phyloP scores from a whole-genome alignment of 2,329 filamentous ascomycete species.

The Helminthosporium solani region DNA sequence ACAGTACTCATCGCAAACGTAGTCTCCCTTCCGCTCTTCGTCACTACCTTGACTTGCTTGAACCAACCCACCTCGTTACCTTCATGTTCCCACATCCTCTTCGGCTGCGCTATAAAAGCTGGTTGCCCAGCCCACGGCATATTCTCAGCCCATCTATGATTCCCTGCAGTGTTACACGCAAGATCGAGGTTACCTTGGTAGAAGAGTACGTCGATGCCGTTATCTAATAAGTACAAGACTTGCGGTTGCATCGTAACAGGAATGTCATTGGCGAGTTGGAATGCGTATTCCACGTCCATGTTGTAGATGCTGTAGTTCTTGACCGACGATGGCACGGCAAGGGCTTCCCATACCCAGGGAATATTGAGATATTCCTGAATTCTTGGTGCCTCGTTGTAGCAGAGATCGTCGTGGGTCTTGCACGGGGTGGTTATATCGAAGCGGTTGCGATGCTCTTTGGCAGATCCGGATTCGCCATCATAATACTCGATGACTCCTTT shows the following conservation, averaged over 20 bases:
- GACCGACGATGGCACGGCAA: conserved; percentile 35
- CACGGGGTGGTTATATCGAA: conserved; percentile 48
- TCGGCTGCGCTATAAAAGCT: conserved; percentile 41
- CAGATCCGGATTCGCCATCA: conserved; percentile 43
- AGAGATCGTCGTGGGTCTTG: conserved; percentile 39
- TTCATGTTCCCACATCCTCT: conserved; percentile 26
- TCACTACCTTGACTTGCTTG: conserved; percentile 36
- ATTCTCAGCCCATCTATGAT: conserved; percentile 42
- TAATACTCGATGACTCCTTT: conserved; percentile 44
- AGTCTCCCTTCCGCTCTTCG: conserved; percentile 27
- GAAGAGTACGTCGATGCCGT: conserved; percentile 42
- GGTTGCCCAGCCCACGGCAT: conserved; percentile 50
- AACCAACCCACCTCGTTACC: conserved; percentile 35
- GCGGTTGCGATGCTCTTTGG: conserved; percentile 42
- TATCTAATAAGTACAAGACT: conserved; percentile 39
- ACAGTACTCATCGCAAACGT: conserved; percentile 41
- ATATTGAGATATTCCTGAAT: conserved; percentile 39
- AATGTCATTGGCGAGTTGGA: conserved; percentile 29
- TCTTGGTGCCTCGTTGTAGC: conserved; percentile 37
- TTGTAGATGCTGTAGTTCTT: conserved; percentile 34
- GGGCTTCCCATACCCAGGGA: conserved; percentile 33
- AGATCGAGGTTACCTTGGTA: conserved; percentile 46
- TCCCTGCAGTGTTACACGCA: conserved; percentile 46
- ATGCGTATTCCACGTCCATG: conserved; percentile 26
- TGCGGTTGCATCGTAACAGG: conserved; percentile 35